Conservation (phyloP, 2,329 filamentous ascomycete species). For the Colletotrichum noveboracense region DNA sequence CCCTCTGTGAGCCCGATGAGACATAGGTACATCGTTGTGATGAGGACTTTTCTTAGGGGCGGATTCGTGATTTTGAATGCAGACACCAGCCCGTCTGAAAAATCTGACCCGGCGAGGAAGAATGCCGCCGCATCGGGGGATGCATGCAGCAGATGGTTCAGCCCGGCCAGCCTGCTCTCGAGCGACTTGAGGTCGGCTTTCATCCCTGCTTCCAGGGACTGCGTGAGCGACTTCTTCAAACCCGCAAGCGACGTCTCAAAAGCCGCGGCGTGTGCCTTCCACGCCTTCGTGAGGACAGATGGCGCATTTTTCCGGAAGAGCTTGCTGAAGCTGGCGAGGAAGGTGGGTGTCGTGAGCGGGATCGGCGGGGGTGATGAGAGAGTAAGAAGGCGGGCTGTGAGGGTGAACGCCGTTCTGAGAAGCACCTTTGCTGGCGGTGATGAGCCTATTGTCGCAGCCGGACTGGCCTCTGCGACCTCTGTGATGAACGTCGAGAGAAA, state of each 20-base stretch:
- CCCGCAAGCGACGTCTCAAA: slow-evolving; percentile 62
- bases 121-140: slow-evolving; percentile 63
- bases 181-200: slow-evolving; percentile 59
- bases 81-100: slow-evolving; percentile 75
- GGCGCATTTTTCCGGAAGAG: slow-evolving; percentile 69
- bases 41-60: slow-evolving; percentile 68
- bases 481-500: slow-evolving; percentile 75
- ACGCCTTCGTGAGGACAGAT: slow-evolving; percentile 49
- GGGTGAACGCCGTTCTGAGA: slow-evolving; percentile 67
- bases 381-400: slow-evolving; percentile 63
- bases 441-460: slow-evolving; percentile 33
- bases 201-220: slow-evolving; percentile 66
- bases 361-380: slow-evolving; percentile 43
- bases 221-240: slow-evolving; percentile 67
- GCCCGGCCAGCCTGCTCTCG: slow-evolving; percentile 57
- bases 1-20: slow-evolving; percentile 73
- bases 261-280: slow-evolving; percentile 57
- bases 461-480: slow-evolving; percentile 51
- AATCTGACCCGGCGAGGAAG: slow-evolving; percentile 86
- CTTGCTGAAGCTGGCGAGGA: slow-evolving; percentile 72
- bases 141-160: slow-evolving; percentile 69
- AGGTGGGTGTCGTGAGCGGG: slow-evolving; percentile 65
- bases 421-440: slow-evolving; percentile 49
- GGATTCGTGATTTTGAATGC: slow-evolving; percentile 71
- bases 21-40: slow-evolving; percentile 78